Base-by-base conservation (phyloP, 768 basidiomycete species). In the Phallus indusiatus region DNA sequence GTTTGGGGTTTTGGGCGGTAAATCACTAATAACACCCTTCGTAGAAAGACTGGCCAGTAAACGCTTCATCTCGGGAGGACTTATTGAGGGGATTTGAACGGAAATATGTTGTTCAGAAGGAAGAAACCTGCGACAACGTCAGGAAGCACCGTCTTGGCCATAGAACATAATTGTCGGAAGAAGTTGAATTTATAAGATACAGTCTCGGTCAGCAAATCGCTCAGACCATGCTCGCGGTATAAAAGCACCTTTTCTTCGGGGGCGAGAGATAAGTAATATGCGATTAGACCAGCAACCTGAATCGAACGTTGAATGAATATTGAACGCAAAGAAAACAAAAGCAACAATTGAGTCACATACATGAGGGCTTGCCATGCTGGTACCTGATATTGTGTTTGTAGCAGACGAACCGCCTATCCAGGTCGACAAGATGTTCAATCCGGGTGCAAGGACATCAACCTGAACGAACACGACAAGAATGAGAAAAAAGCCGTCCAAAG, bases 301-400 rank as follows among this genome's bases (percentile, higher is more conserved):
- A 24, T 20, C 53, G 35, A 20, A 47, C 53, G n/a, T 36, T 16
- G 18, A 36, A 28, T 21, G 22, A 46, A 53, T 28, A 28, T 28
- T 28, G 28, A 28, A 28, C 7, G 28, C 18, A 56, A 47, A 21
- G 37, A 28, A 5, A 50, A 21, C 17, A 42, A 60, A 1, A 35
- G 22, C 33, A 50, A 11, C 9, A 28, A 47, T 10, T n/a, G 34
- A 36, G 18, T 9, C 16, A 66, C 72, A 69, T 61, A 78, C 72
- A 74, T 95, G 94, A 50, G 95, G 95, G 7, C 90, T 90, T 14
- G 94, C 94, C 93, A 96, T 96, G 16, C 89, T 92, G 8, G 92
- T 94, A 47, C 92, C 92, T 0, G 90, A 92, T 64, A 96, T 81
- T 9, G 85, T 89, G 65, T 84, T 82, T 53, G 76, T 77, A n/a